Base-by-base conservation (phyloP, 2,329 filamentous ascomycete genomes). In the Aspergillus eucalypticola region DNA sequence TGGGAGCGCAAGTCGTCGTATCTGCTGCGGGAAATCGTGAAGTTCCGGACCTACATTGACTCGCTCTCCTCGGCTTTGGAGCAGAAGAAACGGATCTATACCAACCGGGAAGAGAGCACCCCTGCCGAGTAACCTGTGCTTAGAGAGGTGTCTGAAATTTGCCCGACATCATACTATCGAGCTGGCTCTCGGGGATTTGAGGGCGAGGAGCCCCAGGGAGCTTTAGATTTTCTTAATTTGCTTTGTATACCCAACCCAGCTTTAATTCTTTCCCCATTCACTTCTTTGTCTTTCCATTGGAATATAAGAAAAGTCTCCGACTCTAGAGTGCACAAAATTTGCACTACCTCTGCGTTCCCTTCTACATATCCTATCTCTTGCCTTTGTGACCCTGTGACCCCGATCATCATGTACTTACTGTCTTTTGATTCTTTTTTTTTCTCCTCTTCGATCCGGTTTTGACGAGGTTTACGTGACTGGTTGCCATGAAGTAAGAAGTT, bases 1-100 rank as follows among this genome's bases (percentile, higher is more conserved):
- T 99, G 95, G 94, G 93, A 99, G 81, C 88, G 90, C 71, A 98
- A 98, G 80, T 96, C 91, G 58, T 89, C 91, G 29, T 96, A 98
- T 73, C 80, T 99, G 42, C 83, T 98, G 11, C 84, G 91, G 38
- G 95, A 99, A 79, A 97, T 96, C 74, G 92, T 98, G 76, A 98
- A 98, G 77, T 98, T 96, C 79, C 84, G 90, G 61, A 98, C 93
- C 0, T 99, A 98, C 71, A 93, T 97, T 67, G 95, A 98, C 74
- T 88, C 87, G 35, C 79, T 99, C 54, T 83, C 87, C 60, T 85
- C 86, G 39, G 93, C 93, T 0, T 86, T 90, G 67, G 78, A 74
- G 32, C 83, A 87, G 57, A 92, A 90, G 73, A 83, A 85, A 49
- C 88, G 88, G 71, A 88, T 97, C 44, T 90, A 92, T 60, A 67